Percentiles rank a stretch among this genome's conserved stretches.
Conservation (phyloP, 2,329 filamentous ascomycete genomes). For the Nigrospora sphaerica region DNA sequence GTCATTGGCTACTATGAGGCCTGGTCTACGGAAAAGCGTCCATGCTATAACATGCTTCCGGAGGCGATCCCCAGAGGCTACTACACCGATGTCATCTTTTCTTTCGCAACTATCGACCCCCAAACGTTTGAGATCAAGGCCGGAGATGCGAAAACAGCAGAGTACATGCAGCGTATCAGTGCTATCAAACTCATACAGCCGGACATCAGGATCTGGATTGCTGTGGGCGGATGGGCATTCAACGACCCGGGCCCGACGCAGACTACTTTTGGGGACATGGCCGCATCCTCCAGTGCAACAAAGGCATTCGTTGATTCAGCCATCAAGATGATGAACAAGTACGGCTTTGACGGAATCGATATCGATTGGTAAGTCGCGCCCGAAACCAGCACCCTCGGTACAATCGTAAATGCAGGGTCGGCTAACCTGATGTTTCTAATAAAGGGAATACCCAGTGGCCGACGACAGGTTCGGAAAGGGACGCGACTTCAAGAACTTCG, state of each 20-base stretch:
- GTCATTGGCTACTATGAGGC: conserved; percentile 19
- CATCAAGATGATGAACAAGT: conserved; percentile 12
- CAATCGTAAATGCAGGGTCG: too few species aligned
- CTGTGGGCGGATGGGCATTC: conserved; percentile 33
- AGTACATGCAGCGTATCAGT: neutral
- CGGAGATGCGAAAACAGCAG: conserved; percentile 11
- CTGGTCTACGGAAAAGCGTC: conserved; percentile 8
- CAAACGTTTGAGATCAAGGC: conserved; percentile 13
- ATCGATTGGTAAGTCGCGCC: conserved; percentile 21
- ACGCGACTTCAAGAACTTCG: conserved; percentile 5
- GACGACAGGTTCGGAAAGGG: conserved; percentile 18
- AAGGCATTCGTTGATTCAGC: conserved; percentile 12
- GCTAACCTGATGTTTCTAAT: conserved; percentile 3
- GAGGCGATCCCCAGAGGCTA: neutral
- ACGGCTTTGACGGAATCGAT: conserved; percentile 12
- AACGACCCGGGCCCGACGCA: conserved; percentile 23
- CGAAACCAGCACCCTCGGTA: too few species aligned
- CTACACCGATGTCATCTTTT: neutral
- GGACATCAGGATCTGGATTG: conserved; percentile 20
- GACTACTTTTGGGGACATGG: conserved; percentile 18
- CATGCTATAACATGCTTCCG: neutral
- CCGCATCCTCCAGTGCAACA: neutral
- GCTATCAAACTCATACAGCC: neutral
- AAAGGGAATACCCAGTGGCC: conserved; percentile 23
- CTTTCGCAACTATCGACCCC: conserved; percentile 27